Base-by-base conservation (phyloP, 2,329 filamentous ascomycete species). In the Diaporthe sp. region DNA sequence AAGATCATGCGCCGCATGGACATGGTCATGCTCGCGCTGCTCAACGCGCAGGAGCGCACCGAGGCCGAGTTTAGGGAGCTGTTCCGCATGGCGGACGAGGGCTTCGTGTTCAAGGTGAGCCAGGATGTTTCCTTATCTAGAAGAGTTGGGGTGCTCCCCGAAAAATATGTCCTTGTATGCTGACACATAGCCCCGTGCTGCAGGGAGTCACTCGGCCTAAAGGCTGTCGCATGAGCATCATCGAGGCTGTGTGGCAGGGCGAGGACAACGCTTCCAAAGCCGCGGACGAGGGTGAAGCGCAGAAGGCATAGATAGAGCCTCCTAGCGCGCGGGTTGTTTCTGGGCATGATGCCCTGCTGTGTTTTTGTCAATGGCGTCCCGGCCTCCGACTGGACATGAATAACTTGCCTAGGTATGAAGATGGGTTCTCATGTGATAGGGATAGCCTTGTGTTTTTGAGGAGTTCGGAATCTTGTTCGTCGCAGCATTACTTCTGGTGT, bases 21-120 rank as follows among this genome's bases (percentile, higher is more conserved):
- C 76, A 78, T 86, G 57, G 82, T 86, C 49, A 87, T 88, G 86
- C 78, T 87, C 68, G 81, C 82, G 10, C 76, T 86, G 65, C 80
- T 86, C 49, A 87, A 88, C 78, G 83, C 85, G 10, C 82, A 85
- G 78, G 87, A 87, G 81, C 81, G 88, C 4, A 84, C 84, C 42
- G 82, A 84, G 63, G 81, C 78, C 4, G 86, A 89, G 76, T 89
- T 87, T 79, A 78, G 79, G 71, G 80, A 80, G 25, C 71, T 89
- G 53, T 88, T 89, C 77, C 78, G 78, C 49, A 77, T 79, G 49
- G 86, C 84, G 0, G 83, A 85, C 76, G 71, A 78, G 28, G 78
- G 85, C 0, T 87, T 87, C 67, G 81, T 81, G 28, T 85, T 84
- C 78, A 80, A 83, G 77, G 82, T 83, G 6, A 57, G 80, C 34